Conservation (phyloP, 169 alveolate genomes). For the Cyclospora cayetanensis region DNA sequence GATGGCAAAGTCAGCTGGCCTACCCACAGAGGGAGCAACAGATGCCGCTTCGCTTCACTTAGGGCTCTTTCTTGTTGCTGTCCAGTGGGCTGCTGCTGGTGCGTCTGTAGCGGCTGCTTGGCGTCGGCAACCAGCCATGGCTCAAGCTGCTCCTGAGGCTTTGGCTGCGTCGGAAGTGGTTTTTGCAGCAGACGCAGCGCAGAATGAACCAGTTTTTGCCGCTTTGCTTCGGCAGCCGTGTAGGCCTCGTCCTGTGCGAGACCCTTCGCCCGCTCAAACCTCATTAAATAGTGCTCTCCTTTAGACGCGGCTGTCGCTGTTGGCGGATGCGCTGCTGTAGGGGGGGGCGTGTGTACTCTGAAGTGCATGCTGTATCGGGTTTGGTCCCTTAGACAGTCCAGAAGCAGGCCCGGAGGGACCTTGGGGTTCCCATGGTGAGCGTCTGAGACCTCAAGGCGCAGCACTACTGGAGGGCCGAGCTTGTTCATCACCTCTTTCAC, state of each 20-base stretch:
- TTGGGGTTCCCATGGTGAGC: neutral
- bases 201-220: neutral
- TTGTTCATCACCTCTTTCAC: neutral
- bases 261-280: neutral
- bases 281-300: neutral
- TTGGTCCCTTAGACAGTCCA: neutral
- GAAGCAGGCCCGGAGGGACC: constrained; percentile 8
- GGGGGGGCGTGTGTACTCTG: neutral
- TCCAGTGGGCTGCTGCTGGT: constrained; percentile 11
- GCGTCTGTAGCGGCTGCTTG: constrained; percentile 15
- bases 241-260: neutral
- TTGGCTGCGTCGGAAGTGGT: neutral
- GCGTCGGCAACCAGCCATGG: neutral
- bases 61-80: constrained; percentile 17
- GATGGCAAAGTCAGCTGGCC: constrained; percentile 42
- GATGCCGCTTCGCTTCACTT: neutral
- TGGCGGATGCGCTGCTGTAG: neutral
- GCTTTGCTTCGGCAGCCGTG: constrained; percentile 12
- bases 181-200: constrained; percentile 30
- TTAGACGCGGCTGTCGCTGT: neutral
- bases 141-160: neutral
- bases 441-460: neutral
- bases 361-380: constrained; percentile 23
- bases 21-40: neutral
- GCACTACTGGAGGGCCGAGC: constrained; percentile 32